Conservation (phyloP, 495 filamentous ascomycete species). For the Geopyxis carbonaria region DNA sequence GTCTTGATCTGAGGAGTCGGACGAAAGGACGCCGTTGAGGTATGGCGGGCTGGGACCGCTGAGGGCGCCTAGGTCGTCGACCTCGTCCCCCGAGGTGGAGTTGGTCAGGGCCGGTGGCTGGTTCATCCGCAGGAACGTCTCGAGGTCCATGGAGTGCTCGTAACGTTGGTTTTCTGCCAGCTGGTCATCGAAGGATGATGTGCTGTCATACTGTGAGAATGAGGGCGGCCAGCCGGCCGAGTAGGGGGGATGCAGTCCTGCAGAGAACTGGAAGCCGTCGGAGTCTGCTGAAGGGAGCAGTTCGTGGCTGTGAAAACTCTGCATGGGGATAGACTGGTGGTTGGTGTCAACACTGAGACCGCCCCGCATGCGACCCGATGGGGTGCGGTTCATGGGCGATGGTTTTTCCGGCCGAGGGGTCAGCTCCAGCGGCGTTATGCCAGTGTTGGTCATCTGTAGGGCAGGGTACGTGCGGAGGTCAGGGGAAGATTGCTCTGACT, state of each 20-base stretch:
- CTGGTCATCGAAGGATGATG: constrained; percentile 16
- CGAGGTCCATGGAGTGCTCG: constrained; percentile 15
- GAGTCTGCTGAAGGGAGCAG: constrained; percentile 22
- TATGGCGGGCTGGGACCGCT: constrained; percentile 17
- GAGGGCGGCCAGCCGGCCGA: constrained; percentile 24
- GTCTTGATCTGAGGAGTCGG: constrained; percentile 23
- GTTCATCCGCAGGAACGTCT: constrained; percentile 5
- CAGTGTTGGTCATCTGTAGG: constrained; percentile 17
- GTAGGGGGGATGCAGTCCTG: constrained; percentile 19
- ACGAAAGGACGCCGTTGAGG: constrained; percentile 19
- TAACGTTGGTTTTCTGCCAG: constrained; percentile 14
- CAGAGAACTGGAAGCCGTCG: constrained; percentile 21
- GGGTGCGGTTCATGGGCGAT: constrained; percentile 6
- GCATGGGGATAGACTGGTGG: constrained; percentile 8
- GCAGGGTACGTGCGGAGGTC: constrained; percentile 23
- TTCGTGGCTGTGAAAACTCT: constrained; percentile 22
- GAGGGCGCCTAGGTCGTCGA: constrained; percentile 19
- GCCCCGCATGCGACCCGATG: constrained; percentile 14
- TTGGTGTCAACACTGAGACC: constrained; percentile 25
- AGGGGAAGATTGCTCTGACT: constrained; percentile 25
- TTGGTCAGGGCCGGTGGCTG: constrained; percentile 16
- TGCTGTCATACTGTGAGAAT: constrained; percentile 15
- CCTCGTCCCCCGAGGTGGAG: constrained; percentile 24
- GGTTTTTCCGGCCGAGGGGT: constrained; percentile 19
- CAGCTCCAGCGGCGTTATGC: constrained; percentile 22